phyloP scores from a whole-genome alignment of 2,329 filamentous ascomycete species.

The Alternaria conjuncta region DNA sequence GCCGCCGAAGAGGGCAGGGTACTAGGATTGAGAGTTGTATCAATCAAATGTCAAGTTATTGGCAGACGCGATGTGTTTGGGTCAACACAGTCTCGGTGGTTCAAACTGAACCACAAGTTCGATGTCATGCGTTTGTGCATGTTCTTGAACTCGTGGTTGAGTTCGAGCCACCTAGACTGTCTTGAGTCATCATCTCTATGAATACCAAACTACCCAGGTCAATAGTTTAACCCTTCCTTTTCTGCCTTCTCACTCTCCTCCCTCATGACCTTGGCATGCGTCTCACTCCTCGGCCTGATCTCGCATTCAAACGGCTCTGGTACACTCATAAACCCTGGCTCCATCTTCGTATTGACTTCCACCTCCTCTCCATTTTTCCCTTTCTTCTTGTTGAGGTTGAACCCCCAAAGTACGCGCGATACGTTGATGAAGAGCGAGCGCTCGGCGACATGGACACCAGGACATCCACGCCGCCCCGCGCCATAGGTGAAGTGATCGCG shows the following conservation, averaged over 20 bases:
- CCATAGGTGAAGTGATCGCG: constrained; percentile 49
- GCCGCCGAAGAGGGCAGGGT: constrained; percentile 30
- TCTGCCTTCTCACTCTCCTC: constrained; percentile 30
- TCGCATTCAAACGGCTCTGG: constrained; percentile 41
- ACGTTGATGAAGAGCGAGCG: constrained; percentile 47
- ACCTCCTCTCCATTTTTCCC: constrained; percentile 30
- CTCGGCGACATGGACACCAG: constrained; percentile 47
- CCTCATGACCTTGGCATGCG: constrained; percentile 32
- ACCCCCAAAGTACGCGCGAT: constrained; percentile 45
- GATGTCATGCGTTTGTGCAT: too few relatives aligned
- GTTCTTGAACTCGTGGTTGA: too few relatives aligned
- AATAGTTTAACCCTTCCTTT: constrained; percentile 27
- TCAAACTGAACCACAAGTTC: too few relatives aligned
- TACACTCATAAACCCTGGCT: constrained; percentile 40
- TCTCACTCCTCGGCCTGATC: constrained; percentile 34
- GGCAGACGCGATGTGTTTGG: too few relatives aligned
- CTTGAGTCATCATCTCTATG: too few relatives aligned
- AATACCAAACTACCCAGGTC: background rate
- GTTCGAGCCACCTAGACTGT: too few relatives aligned
- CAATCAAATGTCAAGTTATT: too few relatives aligned
- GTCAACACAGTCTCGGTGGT: too few relatives aligned
- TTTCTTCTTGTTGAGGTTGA: constrained; percentile 38
- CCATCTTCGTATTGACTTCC: constrained; percentile 36
- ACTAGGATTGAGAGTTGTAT: too few relatives aligned
- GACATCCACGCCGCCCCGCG: constrained; percentile 44